Percentiles rank a stretch among this genome's conserved stretches.
Evolutionary conservation across 73 alveolate genomes (phyloP).

Genomic region (Tetrahymena malaccensis): DNA sequence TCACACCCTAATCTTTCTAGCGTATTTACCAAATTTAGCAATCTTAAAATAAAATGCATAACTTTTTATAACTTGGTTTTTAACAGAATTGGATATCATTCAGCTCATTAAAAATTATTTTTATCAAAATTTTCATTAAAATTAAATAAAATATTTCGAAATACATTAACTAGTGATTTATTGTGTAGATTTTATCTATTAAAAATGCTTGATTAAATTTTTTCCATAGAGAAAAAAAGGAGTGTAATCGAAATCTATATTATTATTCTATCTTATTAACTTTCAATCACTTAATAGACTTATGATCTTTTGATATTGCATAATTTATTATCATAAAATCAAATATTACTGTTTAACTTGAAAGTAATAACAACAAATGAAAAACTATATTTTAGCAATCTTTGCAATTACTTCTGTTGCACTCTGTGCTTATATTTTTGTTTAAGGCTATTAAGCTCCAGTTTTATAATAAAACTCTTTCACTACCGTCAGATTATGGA

Average conservation of each 20-base stretch:
- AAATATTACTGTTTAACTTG: neutral
- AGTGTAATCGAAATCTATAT: neutral
- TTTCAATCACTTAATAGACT: neutral
- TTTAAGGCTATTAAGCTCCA: neutral
- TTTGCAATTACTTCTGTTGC: neutral
- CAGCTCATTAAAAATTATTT: too few species aligned
- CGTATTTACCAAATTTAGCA: too few species aligned
- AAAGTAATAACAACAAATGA: neutral
- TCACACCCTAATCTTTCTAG: too few species aligned
- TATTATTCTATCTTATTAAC: neutral
- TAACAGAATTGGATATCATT: too few species aligned
- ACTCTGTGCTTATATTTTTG: neutral
- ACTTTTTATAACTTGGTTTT: too few species aligned
- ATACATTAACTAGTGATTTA: neutral
- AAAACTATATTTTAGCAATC: neutral
- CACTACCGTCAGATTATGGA: neutral
- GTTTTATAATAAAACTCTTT: neutral
- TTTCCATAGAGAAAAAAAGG: too few species aligned
- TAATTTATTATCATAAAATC: neutral
- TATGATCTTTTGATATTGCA: neutral
- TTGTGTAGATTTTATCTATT: neutral
- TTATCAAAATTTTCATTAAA: neutral
- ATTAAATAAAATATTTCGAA: neutral
- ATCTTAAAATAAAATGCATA: too few species aligned
- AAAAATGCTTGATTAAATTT: too few species aligned